phyloP scores from a whole-genome alignment of 306 rosid species.

The Hippophae tibetana region DNA sequence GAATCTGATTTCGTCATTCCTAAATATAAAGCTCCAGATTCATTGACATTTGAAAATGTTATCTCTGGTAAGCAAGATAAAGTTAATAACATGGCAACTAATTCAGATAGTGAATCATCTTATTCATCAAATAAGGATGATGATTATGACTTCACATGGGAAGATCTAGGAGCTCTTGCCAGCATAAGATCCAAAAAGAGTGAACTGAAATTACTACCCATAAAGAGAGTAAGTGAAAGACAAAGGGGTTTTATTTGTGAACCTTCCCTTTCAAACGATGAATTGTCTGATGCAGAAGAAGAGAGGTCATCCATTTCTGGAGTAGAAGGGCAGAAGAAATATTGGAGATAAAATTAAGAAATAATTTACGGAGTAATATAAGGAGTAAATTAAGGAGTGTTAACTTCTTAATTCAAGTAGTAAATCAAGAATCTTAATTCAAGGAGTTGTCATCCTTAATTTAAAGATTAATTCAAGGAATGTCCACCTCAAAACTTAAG shows the following conservation, averaged over 20 bases:
- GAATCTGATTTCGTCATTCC: constrained; percentile 35
- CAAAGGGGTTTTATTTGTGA: constrained; percentile 5
- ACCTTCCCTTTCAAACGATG: constrained; percentile 9
- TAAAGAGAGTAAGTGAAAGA: too few species aligned
- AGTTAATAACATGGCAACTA: constrained; percentile 1
- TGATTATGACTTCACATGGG: background rate
- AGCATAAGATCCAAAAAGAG: too few species aligned
- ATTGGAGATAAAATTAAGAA: constrained; percentile 21
- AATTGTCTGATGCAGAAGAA: constrained; percentile 53
- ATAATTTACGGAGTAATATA: too few species aligned
- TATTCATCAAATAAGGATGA: constrained; percentile 31
- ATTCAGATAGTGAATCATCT: constrained; percentile 36
- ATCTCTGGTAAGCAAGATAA: constrained; percentile 21
- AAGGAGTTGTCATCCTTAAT: too few species aligned
- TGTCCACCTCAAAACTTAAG: too few species aligned
- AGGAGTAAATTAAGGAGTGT: too few species aligned
- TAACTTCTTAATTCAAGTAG: too few species aligned
- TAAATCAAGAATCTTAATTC: too few species aligned
- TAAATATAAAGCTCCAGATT: constrained; percentile 15
- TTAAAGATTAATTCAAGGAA: too few species aligned
- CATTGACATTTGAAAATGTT: constrained; percentile 22
- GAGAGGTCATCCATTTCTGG: constrained; percentile 22
- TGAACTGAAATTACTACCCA: too few species aligned
- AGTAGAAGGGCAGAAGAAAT: constrained; percentile 20
- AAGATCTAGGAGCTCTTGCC: too few species aligned